Percentiles rank a stretch among this genome's conserved stretches.
phyloP scores from a whole-genome alignment of 1,284 basidiomycete species.

The Polyporus tsugae region DNA sequence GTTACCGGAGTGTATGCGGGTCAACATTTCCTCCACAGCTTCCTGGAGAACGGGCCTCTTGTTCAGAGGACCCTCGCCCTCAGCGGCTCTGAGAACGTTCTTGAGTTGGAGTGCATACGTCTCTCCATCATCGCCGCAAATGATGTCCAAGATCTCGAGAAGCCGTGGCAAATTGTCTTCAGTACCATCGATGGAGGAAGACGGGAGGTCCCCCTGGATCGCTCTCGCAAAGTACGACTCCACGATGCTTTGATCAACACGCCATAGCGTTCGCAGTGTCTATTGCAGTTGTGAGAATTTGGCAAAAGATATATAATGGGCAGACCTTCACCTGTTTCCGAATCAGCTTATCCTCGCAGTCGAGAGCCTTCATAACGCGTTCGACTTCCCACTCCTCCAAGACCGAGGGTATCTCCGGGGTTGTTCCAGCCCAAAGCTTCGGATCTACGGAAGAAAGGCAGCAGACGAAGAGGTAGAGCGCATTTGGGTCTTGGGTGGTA shows the following conservation, averaged over 20 bases:
- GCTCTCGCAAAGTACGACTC: constrained; percentile 60
- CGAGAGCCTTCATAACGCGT: constrained; percentile 68
- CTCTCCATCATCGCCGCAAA: constrained; percentile 61
- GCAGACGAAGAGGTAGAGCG: constrained; percentile 68
- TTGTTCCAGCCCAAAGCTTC: constrained; percentile 71
- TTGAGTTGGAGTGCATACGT: constrained; percentile 62
- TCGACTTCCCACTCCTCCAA: constrained; percentile 77
- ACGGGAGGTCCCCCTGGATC: constrained; percentile 48
- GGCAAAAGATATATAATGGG: neutral
- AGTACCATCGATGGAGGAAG: constrained; percentile 44
- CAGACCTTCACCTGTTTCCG: constrained; percentile 56
- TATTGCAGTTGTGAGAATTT: constrained; percentile 38
- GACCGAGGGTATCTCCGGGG: constrained; percentile 53
- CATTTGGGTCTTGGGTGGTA: constrained; percentile 61
- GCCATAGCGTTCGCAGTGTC: constrained; percentile 63
- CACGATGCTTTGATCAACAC: constrained; percentile 65
- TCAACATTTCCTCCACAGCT: constrained; percentile 62
- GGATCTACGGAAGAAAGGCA: constrained; percentile 68
- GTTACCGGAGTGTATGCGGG: constrained; percentile 55
- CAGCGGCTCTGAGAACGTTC: constrained; percentile 53
- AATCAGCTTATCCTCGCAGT: constrained; percentile 64
- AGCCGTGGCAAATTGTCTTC: constrained; percentile 53
- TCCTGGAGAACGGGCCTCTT: constrained; percentile 57
- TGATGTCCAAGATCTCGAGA: constrained; percentile 64
- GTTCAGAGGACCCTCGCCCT: constrained; percentile 44